Base-by-base conservation (phyloP, 139 green algal genomes). In the Penium margaritaceum region DNA sequence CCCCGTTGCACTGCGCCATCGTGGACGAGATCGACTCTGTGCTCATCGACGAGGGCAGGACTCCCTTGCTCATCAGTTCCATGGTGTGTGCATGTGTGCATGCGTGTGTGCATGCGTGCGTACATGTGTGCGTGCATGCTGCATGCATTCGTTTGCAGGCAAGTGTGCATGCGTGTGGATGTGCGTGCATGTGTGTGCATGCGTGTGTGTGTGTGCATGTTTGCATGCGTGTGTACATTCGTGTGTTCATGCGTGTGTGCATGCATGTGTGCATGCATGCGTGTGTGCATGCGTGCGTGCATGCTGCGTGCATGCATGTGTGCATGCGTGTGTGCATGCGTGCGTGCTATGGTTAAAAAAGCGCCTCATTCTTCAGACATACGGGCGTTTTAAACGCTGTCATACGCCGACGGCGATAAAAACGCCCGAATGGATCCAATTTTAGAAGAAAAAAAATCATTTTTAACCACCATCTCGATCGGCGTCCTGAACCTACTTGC, bases 11-110 rank as follows among this genome's bases (percentile, higher is more conserved):
- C 75, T 96, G 84, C 73, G 89, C 86, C 21, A 87, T 98, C 17
- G 85, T 97, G 6, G 89, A 94, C 60, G 89, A 94, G 73, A 89
- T 89, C 12, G 89, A 94, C 77, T 87, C 80, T 1, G 69, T 94
- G 29, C 74, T 94, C 36, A 90, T 94, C 30, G 89, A 94, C 62
- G 85, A 92, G 35, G 84, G 81, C 32, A 54, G 81, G 43, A 91
- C 84, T 43, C 89, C 89, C 1, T 73, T 94, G 15, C 78, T 91
- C 27, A 82, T 92, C 37, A 60, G 51, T 24, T 33, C 29, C 55
- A 38, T 38, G 55, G 55, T 64, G 55, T 24, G 55, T 64, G 12
- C 12, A 51, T 12, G 12, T 51, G 41, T 51, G 12, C 41, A 21
- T 51, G 41, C 9, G 41, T 51, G 41, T 51, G 41, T 51, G 41